A percentile compares a stretch with the other conserved stretches of the same genome.
Evolutionary conservation across 805 yeast genomes (phyloP).

Genomic region (Yarrowia bubula): DNA sequence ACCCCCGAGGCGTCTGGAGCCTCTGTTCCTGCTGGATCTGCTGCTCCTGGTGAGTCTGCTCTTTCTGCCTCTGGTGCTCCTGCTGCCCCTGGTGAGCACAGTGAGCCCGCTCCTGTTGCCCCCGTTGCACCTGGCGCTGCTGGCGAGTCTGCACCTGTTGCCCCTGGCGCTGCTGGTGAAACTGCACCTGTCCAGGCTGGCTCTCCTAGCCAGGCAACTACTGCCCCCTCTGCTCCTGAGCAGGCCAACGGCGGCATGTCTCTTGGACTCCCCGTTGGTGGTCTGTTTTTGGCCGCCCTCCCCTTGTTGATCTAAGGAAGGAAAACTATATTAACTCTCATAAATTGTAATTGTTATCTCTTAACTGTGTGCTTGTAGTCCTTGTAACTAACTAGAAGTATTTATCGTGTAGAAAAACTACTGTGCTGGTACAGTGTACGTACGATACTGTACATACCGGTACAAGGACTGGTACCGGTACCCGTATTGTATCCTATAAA

Average conservation of each 20-base stretch:
- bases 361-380: not conserved
- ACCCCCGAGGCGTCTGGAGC: not conserved
- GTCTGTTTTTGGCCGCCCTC: slow-evolving; percentile 11
- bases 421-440: too few species aligned
- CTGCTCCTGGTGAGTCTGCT: slow-evolving; percentile 4
- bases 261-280: not conserved
- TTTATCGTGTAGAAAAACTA: too few species aligned
- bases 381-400: too few species aligned
- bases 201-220: not conserved
- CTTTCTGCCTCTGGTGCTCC: not conserved
- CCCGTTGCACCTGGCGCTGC: not conserved
- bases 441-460: too few species aligned
- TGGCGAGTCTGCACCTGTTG: not conserved
- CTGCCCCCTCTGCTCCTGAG: slow-evolving; percentile 8
- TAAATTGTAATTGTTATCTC: slow-evolving; percentile 12
- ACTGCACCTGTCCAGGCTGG: slow-evolving; percentile 8
- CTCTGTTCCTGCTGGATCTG: not conserved
- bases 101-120: not conserved
- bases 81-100: not conserved
- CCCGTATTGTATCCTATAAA: too few species aligned
- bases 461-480: too few species aligned
- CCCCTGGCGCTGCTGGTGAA: not conserved
- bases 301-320: not conserved
- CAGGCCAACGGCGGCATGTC: slow-evolving; percentile 10
- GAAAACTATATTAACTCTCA: slow-evolving; percentile 1